These are phyloP conservation scores for Podospora conica DNA, from an alignment of 495 filamentous ascomycete genomes.

Conservation along the genomic window DNA sequence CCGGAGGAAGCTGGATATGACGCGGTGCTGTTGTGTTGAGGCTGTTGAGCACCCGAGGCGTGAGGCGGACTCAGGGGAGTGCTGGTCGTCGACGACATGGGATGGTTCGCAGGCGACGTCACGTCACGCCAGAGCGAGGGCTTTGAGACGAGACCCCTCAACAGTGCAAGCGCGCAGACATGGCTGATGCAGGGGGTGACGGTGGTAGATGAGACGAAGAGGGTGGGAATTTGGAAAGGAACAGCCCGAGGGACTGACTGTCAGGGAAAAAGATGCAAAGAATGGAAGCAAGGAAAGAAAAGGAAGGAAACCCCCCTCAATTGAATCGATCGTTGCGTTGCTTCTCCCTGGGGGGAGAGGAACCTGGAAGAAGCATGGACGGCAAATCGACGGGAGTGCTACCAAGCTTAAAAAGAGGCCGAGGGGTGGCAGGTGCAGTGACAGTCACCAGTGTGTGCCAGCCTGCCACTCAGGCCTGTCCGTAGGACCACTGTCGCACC, in stretches of 20 bases:
- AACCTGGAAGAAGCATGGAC: not conserved
- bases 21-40: not conserved
- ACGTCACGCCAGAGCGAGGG: not conserved
- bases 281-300: slow-evolving; percentile 13
- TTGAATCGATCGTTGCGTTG: not conserved
- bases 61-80: not conserved
- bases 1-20: not conserved
- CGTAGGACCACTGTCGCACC: not conserved
- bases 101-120: not conserved
- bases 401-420: not conserved
- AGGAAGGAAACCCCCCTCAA: not conserved
- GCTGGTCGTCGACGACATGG: not conserved
- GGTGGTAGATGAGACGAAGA: not conserved
- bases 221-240: slow-evolving; percentile 14
- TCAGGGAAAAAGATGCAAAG: slow-evolving; percentile 19
- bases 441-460: not conserved
- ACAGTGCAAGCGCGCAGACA: not conserved
- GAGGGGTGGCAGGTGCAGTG: not conserved
- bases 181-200: not conserved
- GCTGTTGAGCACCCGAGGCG: not conserved
- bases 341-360: not conserved
- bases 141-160: not conserved
- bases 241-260: too few relatives aligned
- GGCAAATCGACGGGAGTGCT: not conserved
- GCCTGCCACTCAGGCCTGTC: too few relatives aligned